Evolutionary conservation across 2,329 filamentous ascomycete genomes (phyloP).

Genomic region (Cercospora beticola): DNA sequence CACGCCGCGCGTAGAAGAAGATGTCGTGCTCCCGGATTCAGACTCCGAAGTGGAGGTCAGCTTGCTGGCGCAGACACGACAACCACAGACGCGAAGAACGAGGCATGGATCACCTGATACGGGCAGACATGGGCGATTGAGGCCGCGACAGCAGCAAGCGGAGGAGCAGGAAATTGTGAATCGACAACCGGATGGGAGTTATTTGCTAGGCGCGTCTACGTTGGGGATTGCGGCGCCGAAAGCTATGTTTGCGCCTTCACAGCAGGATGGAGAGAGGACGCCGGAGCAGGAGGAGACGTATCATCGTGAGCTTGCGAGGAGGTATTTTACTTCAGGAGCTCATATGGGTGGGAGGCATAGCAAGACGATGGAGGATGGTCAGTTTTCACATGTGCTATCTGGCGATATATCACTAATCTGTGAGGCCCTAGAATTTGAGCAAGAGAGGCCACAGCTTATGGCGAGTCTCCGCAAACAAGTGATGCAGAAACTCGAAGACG

Average conservation of each 20-base stretch:
- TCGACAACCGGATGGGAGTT: slow-evolving; percentile 31
- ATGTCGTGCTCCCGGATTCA: slow-evolving; percentile 32
- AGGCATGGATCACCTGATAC: slow-evolving; percentile 26
- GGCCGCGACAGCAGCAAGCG: slow-evolving; percentile 18
- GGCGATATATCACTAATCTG: neutral
- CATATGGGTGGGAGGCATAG: slow-evolving; percentile 25
- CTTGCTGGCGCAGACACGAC: neutral
- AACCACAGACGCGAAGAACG: slow-evolving; percentile 17
- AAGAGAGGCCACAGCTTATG: slow-evolving; percentile 27
- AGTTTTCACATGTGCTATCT: neutral
- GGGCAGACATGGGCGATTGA: slow-evolving; percentile 13
- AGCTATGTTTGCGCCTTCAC: slow-evolving; percentile 14
- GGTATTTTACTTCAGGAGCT: slow-evolving; percentile 33
- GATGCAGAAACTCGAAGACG: slow-evolving; percentile 30
- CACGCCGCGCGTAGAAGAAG: slow-evolving; percentile 30
- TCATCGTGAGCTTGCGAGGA: slow-evolving; percentile 27
- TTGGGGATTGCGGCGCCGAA: slow-evolving; percentile 7
- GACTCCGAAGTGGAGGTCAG: slow-evolving; percentile 27
- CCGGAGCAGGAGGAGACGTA: slow-evolving; percentile 25
- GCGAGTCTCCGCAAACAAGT: slow-evolving; percentile 27
- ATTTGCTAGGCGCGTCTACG: slow-evolving; percentile 25
- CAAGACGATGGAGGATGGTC: slow-evolving; percentile 31
- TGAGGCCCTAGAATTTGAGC: slow-evolving; percentile 29
- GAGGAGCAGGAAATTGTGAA: slow-evolving; percentile 33
- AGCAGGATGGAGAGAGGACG: slow-evolving; percentile 12